Evolutionary conservation across 352 stramenopile genomes (phyloP).

Genomic region (Phytopythium ostracodes): DNA sequence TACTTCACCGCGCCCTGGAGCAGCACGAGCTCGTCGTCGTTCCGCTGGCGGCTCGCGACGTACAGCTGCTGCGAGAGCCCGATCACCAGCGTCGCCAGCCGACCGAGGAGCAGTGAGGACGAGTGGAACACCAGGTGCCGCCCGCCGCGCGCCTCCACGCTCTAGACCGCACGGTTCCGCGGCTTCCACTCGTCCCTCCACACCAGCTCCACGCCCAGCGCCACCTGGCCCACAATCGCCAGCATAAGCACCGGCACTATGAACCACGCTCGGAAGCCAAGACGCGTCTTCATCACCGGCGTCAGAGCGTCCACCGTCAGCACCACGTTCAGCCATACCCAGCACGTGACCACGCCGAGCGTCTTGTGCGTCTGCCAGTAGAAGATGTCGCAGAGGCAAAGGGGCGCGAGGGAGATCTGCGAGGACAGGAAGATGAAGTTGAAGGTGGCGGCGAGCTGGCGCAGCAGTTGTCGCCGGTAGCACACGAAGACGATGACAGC

Average conservation of each 20-base stretch:
- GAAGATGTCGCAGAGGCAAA: slow-evolving; percentile 12
- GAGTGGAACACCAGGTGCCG: background rate
- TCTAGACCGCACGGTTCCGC: background rate
- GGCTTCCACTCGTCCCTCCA: background rate
- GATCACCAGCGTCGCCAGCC: background rate
- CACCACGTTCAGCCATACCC: slow-evolving; percentile 18
- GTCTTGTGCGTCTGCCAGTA: slow-evolving; percentile 6
- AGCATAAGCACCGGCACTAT: background rate
- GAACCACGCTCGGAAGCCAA: slow-evolving; percentile 7
- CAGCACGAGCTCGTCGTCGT: slow-evolving; percentile 6
- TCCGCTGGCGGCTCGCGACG: background rate
- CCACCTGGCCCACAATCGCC: background rate
- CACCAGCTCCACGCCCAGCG: background rate
- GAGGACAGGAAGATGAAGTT: slow-evolving; percentile 17
- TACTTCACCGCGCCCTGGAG: slow-evolving; percentile 6
- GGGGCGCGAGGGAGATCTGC: slow-evolving; percentile 12
- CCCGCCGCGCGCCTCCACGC: background rate
- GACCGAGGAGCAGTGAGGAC: background rate
- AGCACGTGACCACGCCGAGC: background rate
- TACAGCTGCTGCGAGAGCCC: background rate
- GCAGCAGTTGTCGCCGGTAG: slow-evolving; percentile 11
- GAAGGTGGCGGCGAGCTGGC: slow-evolving; percentile 8
- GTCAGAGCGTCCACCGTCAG: slow-evolving; percentile 14
- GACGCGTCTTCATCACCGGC: slow-evolving; percentile 4
- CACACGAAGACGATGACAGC: background rate